Percentiles rank a stretch among this genome's conserved stretches.
Evolutionary conservation across 441 rosid species (phyloP).

Genomic region (Theobroma grandiflorum): DNA sequence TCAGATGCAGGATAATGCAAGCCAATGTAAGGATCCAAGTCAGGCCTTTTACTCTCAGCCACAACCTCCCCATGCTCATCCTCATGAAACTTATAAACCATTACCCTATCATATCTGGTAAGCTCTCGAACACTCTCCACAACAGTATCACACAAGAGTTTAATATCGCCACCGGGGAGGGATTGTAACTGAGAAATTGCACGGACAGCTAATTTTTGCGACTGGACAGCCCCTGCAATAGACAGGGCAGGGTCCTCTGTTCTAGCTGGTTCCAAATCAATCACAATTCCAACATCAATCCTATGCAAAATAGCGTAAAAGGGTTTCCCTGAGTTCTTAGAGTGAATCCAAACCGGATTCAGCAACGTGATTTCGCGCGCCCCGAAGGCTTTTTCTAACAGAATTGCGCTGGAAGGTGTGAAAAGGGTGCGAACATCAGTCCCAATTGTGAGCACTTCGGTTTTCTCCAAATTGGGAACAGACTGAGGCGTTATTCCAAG

Average conservation of each 20-base stretch:
- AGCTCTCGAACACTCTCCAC: conserved; percentile 84
- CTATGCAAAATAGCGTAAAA: conserved; percentile 91
- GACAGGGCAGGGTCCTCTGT: conserved; percentile 95
- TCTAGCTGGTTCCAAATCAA: conserved; percentile 97
- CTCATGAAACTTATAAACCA: conserved; percentile 97
- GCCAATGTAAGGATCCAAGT: conserved; percentile 90
- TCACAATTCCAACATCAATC: conserved; percentile 92
- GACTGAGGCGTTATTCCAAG: conserved; percentile 78
- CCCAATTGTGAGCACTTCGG: conserved; percentile 68
- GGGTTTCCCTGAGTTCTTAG: conserved; percentile 80
- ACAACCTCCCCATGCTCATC: conserved; percentile 98
- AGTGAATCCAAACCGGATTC: conserved; percentile 89
- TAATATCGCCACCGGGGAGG: conserved; percentile 92
- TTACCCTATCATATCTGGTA: conserved; percentile 89
- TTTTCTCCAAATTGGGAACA: conserved; percentile 79
- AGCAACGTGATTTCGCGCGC: conserved; percentile 86
- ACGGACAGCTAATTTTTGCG: conserved; percentile 91
- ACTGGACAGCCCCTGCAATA: conserved; percentile 95
- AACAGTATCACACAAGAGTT: conserved; percentile 86
- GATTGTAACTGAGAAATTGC: conserved; percentile 89
- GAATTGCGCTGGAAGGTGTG: conserved; percentile 55
- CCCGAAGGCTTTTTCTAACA: conserved; percentile 82
- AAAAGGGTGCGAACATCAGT: conserved; percentile 80
- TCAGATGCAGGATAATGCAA: conserved; percentile 96
- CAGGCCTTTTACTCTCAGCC: conserved; percentile 78